Percentiles rank a stretch among this genome's conserved stretches.
Evolutionary conservation across 768 basidiomycete species (phyloP).

Genomic region (Suillus sp.): DNA sequence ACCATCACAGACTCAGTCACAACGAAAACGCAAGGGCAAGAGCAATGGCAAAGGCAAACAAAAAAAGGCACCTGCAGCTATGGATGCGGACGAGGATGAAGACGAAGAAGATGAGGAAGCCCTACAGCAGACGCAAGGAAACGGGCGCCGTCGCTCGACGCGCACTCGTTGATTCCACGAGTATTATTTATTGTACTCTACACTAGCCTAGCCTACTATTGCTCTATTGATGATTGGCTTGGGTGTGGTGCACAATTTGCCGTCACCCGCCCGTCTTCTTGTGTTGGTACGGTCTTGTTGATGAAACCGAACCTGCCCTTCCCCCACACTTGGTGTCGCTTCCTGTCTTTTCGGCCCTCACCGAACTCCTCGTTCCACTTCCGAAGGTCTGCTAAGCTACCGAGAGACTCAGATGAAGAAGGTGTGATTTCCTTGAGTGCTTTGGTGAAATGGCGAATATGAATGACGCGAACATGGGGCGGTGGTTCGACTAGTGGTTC

Average conservation of each 20-base stretch:
- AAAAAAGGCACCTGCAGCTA: conserved; percentile 31
- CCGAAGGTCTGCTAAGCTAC: conserved; percentile 71
- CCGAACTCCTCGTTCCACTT: conserved; percentile 97
- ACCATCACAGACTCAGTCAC: conserved; percentile 24
- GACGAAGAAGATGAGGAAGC: conserved; percentile 32
- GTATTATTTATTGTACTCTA: conserved; percentile 21
- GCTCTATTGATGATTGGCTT: conserved; percentile 26
- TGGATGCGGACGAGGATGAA: conserved; percentile 50
- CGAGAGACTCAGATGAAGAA: conserved; percentile 81
- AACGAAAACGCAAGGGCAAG: conserved; percentile 30
- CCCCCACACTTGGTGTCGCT: conserved; percentile 78
- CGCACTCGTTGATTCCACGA: conserved; percentile 20
- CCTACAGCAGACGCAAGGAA: conserved; percentile 23
- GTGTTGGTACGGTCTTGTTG: conserved; percentile 39
- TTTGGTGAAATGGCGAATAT: conserved; percentile 71
- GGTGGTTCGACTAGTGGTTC: conserved; percentile 6
- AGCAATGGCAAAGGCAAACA: conserved; percentile 29
- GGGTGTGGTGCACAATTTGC: conserved; percentile 13
- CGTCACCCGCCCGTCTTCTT: conserved; percentile 49
- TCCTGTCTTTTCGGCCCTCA: conserved; percentile 72
- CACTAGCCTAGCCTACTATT: conserved; percentile 15
- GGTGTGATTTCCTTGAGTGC: conserved; percentile 90
- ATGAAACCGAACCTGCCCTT: conserved; percentile 88
- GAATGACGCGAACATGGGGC: conserved; percentile 42
- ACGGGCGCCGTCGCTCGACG: conserved; percentile 23